Base-by-base conservation (phyloP, 345 rosid species). In the Turritis glabra region DNA sequence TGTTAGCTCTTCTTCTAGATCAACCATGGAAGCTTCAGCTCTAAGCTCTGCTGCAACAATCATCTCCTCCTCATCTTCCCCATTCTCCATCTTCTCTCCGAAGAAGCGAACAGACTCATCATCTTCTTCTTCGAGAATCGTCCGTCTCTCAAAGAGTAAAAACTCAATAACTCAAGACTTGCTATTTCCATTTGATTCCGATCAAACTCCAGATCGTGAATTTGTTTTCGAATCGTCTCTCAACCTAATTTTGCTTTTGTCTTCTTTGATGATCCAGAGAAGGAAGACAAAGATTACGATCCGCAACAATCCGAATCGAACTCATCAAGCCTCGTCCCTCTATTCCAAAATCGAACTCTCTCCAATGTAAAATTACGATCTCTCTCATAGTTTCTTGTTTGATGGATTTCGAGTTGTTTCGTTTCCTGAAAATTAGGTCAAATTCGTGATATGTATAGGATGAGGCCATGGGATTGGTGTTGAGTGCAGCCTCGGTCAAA, bases 381-480 rank as follows among this genome's bases (percentile, higher is more conserved):
- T 64, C 48, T 5, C 19, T 37, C 8, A 37, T 22, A 10, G 8
- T 27, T 33, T 30, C 22, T 22, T 50, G 1, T 19, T 14, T 54
- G 5, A 1, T 40, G 35, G 37, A 63, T 54, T 54, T 47, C 15
- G 33, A 4, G 25, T 55, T 37, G 41, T 23, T 25, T 6, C 32
- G 2, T 25, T 51, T 5, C 48, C n/a, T 41, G 30, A 27, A 5
- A 7, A 54, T 76, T 46, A 53, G 12, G 19, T 40, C 4, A 53
- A 23, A 22, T 79, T 13, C 2, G 30, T 56, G 69, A 21, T 68
- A n/a, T 29, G 25, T 59, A 18, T 46, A 91, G 92, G 97, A 93
- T 64, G 96, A 77, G 0, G 96, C 97, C 0, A 91, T 93, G 97
- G 97, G 97, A 51, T 76, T 93, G 80, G 97, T 91, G 48, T 72